phyloP scores from a whole-genome alignment of 2,329 filamentous ascomycete species.

The Sarocladiaceae sp. region DNA sequence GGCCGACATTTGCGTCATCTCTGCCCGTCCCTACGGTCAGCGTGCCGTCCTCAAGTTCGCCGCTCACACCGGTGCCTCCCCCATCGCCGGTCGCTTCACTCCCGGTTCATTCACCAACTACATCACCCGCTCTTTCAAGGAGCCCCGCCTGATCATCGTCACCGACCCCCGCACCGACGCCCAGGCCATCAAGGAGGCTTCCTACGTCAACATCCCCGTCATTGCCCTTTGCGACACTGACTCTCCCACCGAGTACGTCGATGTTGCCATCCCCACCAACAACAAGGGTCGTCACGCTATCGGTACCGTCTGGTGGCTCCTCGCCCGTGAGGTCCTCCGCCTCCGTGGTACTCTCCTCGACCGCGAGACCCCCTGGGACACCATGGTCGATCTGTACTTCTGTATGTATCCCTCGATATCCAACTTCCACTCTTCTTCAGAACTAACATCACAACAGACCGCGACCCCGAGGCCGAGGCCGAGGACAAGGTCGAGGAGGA shows the following conservation, averaged over 20 bases:
- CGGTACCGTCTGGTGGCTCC: slow-evolving; percentile 98
- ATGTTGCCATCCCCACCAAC: slow-evolving; percentile 99
- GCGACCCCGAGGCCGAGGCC: slow-evolving; percentile 98
- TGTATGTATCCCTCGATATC: slow-evolving; percentile 46
- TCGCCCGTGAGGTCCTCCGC: slow-evolving; percentile 98
- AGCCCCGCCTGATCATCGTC: slow-evolving; percentile 98
- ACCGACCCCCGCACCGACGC: slow-evolving; percentile 99
- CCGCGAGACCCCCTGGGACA: slow-evolving; percentile 97
- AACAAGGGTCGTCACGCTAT: slow-evolving; percentile 99
- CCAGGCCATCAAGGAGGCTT: slow-evolving; percentile 99
- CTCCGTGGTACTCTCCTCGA: slow-evolving; percentile 94
- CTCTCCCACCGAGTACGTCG: slow-evolving; percentile 98
- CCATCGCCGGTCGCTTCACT: slow-evolving; percentile 99
- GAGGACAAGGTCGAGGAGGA: slow-evolving; percentile 96
- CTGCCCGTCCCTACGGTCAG: slow-evolving; percentile 98
- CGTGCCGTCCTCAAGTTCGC: slow-evolving; percentile 99
- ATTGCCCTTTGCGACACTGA: slow-evolving; percentile 99
- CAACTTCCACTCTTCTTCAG: neutral
- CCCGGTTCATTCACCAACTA: slow-evolving; percentile 99
- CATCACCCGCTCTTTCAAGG: slow-evolving; percentile 99
- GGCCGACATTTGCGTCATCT: slow-evolving; percentile 98
- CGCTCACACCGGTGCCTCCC: slow-evolving; percentile 92
- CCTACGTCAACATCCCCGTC: slow-evolving; percentile 99
- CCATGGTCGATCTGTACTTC: slow-evolving; percentile 99
- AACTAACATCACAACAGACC: slow-evolving; percentile 52